Evolutionary conservation across 2,329 filamentous ascomycete genomes (phyloP), one percentile per base, ranked within the genome.

Genomic region (Neofusicoccum cordaticola): DNA sequence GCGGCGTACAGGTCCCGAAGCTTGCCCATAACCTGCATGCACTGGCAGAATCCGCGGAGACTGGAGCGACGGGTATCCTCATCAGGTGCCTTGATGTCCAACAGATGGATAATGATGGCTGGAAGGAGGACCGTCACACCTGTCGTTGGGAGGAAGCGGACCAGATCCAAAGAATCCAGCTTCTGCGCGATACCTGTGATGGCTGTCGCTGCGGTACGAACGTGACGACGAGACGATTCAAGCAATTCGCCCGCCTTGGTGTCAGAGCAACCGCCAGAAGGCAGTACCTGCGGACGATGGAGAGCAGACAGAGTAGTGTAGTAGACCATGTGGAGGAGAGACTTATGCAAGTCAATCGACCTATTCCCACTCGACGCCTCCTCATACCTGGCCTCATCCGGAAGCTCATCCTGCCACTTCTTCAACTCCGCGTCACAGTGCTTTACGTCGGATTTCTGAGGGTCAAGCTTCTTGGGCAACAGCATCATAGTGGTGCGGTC

Each of bases 321-420:
- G 77, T 96, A 97, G 1, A 97, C 88, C 90, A 97, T 96, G 76
- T 96, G 92, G 41, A 98, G 81, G 19, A 97, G 83, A n/a, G 91
- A 91, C 53, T 91, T 86, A 74, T 97, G 92, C 2, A 97, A 79
- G 67, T 85, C 82, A 56, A 89, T 86, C 3, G 86, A 82, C 44
- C 84, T 83, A 39, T 88, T 88, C 17, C 87, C 82, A 15, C 78
- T 83, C 61, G 85, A 82, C 57, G 86, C 76, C 66, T 88, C 88
- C 64, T 82, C 73, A 69, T 95, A 93, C 68, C 87, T 85, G 68
- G 91, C 93, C 69, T 88, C 87, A 19, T 84, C 78, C 0, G 92
- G 90, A 39, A 97, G 84, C 42, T 87, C 85, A 53, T 87, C 82
- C 66, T 89, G 83, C 94, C 94, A 98, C 48, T 86, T 83, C 71